Percentiles rank a stretch among this genome's conserved stretches.
Conservation (phyloP, 768 basidiomycete genomes). For the Suillus tomentosus region DNA sequence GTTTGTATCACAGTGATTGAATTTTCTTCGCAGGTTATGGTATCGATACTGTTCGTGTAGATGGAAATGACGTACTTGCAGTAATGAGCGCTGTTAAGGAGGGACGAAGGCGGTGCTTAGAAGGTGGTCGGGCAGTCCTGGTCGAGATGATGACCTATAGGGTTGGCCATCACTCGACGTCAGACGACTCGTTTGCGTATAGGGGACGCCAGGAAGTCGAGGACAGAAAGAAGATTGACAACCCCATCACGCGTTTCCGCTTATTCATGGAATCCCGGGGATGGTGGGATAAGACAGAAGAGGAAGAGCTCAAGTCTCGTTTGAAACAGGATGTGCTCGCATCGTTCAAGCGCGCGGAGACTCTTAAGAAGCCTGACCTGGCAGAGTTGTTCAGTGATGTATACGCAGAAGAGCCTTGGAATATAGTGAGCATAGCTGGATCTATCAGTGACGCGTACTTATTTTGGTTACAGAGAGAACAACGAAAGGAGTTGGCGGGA, state of each 20-base stretch:
- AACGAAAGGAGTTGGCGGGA: constrained; percentile 72
- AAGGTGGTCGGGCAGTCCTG: constrained; percentile 79
- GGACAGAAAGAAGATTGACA: constrained; percentile 88
- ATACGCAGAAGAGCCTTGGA: constrained; percentile 86
- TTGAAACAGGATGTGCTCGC: constrained; percentile 75
- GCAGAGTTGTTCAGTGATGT: constrained; percentile 85
- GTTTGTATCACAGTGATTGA: neutral
- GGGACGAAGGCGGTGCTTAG: constrained; percentile 68
- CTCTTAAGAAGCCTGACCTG: constrained; percentile 66
- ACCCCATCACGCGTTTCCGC: constrained; percentile 85
- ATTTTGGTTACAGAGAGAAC: constrained; percentile 61
- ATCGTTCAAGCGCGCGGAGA: constrained; percentile 79
- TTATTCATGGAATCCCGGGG: constrained; percentile 78
- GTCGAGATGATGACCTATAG: constrained; percentile 93
- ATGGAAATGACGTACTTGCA: constrained; percentile 91
- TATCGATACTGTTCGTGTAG: constrained; percentile 87
- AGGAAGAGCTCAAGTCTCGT: constrained; percentile 66
- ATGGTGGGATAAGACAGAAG: constrained; percentile 83
- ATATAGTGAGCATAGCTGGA: constrained; percentile 57
- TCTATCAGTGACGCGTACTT: constrained; percentile 5
- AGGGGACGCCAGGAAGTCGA: constrained; percentile 88
- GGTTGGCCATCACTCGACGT: constrained; percentile 93
- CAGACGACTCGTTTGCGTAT: constrained; percentile 95
- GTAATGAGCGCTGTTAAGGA: constrained; percentile 75
- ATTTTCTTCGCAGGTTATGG: constrained; percentile 53